These are phyloP conservation scores for Prunus armeniaca DNA, from an alignment of 306 rosid species.

Conservation along the genomic window DNA sequence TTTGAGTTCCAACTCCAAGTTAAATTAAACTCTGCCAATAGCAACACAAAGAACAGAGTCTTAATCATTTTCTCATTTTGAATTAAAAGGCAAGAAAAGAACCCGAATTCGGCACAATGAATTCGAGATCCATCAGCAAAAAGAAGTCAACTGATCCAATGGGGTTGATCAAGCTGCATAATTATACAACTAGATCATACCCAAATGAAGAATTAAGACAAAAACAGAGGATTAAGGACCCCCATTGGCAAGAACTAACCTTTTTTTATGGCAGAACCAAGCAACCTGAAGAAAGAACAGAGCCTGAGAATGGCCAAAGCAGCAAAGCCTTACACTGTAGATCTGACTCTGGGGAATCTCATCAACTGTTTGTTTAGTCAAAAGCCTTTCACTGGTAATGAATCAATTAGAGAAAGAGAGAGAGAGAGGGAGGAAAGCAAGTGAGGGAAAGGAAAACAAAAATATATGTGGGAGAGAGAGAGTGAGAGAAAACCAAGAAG, in stretches of 20 bases:
- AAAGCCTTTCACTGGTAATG: conserved; percentile 38
- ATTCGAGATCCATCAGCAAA: conserved; percentile 29
- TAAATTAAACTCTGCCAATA: not conserved
- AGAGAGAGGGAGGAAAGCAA: conserved; percentile 35
- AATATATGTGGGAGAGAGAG: conserved; percentile 42
- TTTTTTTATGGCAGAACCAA: conserved; percentile 27
- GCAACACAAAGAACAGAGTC: not conserved
- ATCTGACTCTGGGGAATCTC: conserved; percentile 66
- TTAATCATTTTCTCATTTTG: not conserved
- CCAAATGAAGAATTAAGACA: not conserved
- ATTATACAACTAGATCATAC: conserved; percentile 2
- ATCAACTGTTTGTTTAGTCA: conserved; percentile 52
- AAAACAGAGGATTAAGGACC: not conserved
- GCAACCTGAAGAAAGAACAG: conserved; percentile 16
- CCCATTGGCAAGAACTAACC: conserved; percentile 34
- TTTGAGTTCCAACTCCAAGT: not conserved
- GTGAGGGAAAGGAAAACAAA: conserved; percentile 40
- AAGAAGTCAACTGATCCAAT: conserved; percentile 20
- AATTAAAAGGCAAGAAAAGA: not conserved
- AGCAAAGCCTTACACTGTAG: conserved; percentile 44
- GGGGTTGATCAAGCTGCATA: conserved; percentile 4
- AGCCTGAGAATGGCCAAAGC: conserved; percentile 33
- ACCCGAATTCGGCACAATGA: conserved; percentile 20
- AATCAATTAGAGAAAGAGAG: conserved; percentile 7
- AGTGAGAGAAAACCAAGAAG: conserved; percentile 76